Conservation (phyloP, 2,329 filamentous ascomycete genomes). For the Diaporthe velutina region DNA sequence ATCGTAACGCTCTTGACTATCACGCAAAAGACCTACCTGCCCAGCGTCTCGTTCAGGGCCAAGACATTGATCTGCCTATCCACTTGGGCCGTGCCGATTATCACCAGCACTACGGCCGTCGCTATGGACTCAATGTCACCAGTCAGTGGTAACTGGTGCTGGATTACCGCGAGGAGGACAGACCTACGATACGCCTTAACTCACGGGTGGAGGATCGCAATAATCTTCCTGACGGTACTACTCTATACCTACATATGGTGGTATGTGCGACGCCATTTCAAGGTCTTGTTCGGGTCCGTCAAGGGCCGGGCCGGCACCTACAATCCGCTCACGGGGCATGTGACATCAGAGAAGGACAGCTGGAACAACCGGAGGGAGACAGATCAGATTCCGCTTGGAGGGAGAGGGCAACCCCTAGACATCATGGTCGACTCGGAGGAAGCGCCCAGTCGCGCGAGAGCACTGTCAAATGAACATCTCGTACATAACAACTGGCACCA, state of each 20-base stretch:
- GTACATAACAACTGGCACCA: not conserved
- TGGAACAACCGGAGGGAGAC: not conserved
- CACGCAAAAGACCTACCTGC: conserved; percentile 49
- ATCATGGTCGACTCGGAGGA: not conserved
- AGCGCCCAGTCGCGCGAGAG: not conserved
- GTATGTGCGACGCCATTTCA: conserved; percentile 47
- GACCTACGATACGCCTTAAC: conserved; percentile 58
- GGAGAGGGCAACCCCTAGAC: too few relatives aligned
- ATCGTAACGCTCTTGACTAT: conserved; percentile 45
- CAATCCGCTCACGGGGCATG: not conserved
- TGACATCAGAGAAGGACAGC: not conserved
- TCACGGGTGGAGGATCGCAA: conserved; percentile 59
- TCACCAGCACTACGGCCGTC: conserved; percentile 51
- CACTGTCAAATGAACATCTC: not conserved
- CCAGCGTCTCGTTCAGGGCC: conserved; percentile 45
- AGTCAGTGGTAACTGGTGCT: conserved; percentile 59
- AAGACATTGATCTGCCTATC: conserved; percentile 52
- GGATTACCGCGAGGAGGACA: conserved; percentile 53
- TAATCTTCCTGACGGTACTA: conserved; percentile 54
- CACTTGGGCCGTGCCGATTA: conserved; percentile 56
- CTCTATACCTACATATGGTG: conserved; percentile 59
- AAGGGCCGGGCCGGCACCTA: not conserved
- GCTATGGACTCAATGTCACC: conserved; percentile 48
- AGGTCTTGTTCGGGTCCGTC: conserved; percentile 23
- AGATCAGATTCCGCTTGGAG: not conserved